A percentile compares a stretch with the other conserved stretches of the same genome.
Evolutionary conservation across 176 grass and related monocot species (phyloP).

Genomic region (Alopecurus myosuroides): DNA sequence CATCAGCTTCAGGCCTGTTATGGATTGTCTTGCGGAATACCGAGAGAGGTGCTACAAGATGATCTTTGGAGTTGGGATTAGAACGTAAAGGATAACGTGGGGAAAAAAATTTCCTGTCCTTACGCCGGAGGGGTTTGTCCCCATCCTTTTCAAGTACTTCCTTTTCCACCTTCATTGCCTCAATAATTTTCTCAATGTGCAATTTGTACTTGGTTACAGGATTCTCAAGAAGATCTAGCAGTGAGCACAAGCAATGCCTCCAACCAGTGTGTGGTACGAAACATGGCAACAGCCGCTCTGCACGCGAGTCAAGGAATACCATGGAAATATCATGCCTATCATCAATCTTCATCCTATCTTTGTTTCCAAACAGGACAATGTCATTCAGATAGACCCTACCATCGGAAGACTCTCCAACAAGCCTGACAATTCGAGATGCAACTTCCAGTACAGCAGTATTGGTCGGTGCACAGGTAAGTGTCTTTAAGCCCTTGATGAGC

Average conservation of each 20-base stretch:
- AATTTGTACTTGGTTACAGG: slow-evolving; percentile 4
- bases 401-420: neutral
- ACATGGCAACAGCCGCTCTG: slow-evolving; percentile 11
- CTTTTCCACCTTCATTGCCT: neutral
- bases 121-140: neutral
- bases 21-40: neutral
- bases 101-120: too few species aligned
- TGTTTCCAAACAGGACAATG: slow-evolving; percentile 38
- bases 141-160: neutral
- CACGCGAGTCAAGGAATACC: slow-evolving; percentile 30
- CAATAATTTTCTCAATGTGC: neutral
- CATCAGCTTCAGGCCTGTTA: neutral
- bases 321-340: neutral
- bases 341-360: neutral
- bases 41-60: neutral
- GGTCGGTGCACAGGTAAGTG: slow-evolving; percentile 34
- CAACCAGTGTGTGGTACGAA: slow-evolving; percentile 30
- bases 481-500: neutral
- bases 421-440: slow-evolving; percentile 1
- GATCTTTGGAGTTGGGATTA: neutral
- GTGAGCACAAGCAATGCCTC: slow-evolving; percentile 32
- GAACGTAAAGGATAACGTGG: neutral
- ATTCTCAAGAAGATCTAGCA: slow-evolving; percentile 27
- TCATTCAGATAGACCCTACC: neutral
- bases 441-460: slow-evolving; percentile 27